Evolutionary conservation across 495 filamentous ascomycete species (phyloP), one percentile per base, ranked within the genome.

Genomic region (Geopyxis carbonaria): DNA sequence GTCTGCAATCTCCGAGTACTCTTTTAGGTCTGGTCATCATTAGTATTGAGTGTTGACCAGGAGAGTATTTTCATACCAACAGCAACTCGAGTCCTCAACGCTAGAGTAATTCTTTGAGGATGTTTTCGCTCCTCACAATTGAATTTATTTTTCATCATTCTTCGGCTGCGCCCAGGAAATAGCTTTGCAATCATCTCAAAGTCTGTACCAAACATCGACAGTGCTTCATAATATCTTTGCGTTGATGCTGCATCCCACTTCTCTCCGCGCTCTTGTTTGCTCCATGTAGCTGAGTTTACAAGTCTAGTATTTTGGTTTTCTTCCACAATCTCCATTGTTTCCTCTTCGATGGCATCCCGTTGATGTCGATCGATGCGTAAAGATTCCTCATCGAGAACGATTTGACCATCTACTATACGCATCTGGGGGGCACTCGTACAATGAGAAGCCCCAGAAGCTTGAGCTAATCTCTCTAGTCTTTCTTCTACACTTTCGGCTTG

Each of bases 61-160:
- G 9, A 42, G 34, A 43, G 15, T 8, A 13, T 25, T 21, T 29
- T 15, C 4, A 31, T 23, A 54, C 51, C 39, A 31, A 48, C 39
- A 21, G 36, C 20, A 49, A 56, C 40, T 19, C 52, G 39, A 19
- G 43, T 55, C 42, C 46, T 59, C 5, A 94, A 63, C 0, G 78
- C 74, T 4, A 66, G 66, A 29, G 75, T 76, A 47, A 97, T 71
- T 31, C 70, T 66, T 10, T 63, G 56, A 2, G 79, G 73, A 46
- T 82, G 65, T n/a, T 69, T 61, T n/a, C 72, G 66, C 60, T 95
- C 91, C 59, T 97, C 89, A 38, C 77, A 79, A 46, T 78, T 80
- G 62, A 91, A 97, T 57, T 95, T 97, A 32, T 78, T 59, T 61
- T 94, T 93, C 55, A 95, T 74, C 48, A 83, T 73, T 13, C 75